Percentiles rank a stretch among this genome's conserved stretches.
These are phyloP conservation scores for Chrysanthemum seticuspe DNA, from an alignment of 129 eudicot species.

Conservation along the genomic window DNA sequence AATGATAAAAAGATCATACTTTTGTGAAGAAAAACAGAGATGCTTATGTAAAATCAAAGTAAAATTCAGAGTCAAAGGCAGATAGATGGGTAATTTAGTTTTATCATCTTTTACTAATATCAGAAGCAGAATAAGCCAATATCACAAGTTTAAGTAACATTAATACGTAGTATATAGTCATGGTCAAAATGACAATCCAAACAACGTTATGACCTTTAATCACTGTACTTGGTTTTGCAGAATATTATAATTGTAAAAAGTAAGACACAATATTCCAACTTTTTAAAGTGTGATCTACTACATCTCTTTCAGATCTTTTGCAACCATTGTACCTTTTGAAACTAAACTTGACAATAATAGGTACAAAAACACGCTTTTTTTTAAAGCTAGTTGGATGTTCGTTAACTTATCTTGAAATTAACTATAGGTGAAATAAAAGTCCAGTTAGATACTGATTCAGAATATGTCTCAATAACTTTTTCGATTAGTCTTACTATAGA, in stretches of 20 bases:
- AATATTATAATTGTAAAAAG: neutral
- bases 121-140: too few species aligned
- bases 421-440: neutral
- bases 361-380: neutral
- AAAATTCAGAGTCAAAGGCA: too few species aligned
- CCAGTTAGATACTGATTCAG: neutral
- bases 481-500: too few species aligned
- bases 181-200: neutral
- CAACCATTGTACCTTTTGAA: conserved; percentile 18
- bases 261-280: neutral
- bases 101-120: too few species aligned
- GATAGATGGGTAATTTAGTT: too few species aligned
- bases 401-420: neutral
- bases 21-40: too few species aligned
- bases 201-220: neutral
- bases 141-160: neutral
- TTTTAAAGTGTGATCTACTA: neutral
- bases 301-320: conserved; percentile 1
- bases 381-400: conserved; percentile 12
- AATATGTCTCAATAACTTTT: too few species aligned
- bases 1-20: too few species aligned
- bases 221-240: too few species aligned
- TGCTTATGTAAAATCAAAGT: too few species aligned
- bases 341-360: neutral
- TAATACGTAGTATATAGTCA: neutral